Conservation (phyloP, 2,329 filamentous ascomycete species). For the Huntiella omanensis region DNA sequence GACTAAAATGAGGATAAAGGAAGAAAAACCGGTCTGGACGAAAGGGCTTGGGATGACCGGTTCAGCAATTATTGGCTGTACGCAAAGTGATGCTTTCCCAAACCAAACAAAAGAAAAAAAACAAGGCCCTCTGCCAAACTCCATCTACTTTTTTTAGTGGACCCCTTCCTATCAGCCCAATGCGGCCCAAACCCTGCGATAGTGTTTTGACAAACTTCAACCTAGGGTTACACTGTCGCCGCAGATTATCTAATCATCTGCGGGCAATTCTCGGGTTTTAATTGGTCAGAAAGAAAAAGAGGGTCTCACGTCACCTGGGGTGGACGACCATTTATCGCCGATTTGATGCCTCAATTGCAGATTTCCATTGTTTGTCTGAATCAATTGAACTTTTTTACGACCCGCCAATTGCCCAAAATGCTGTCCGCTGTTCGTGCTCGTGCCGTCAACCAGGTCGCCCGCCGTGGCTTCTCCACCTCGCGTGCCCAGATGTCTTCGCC, state of each 20-base stretch:
- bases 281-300: constrained; percentile 2
- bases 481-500: constrained; percentile 70
- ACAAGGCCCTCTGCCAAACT: background rate
- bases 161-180: background rate
- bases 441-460: constrained; percentile 44
- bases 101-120: background rate
- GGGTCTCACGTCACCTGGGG: too few relatives aligned
- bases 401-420: constrained; percentile 40
- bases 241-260: background rate
- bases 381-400: too few relatives aligned
- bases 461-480: constrained; percentile 88
- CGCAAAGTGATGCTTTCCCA: background rate
- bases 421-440: constrained; percentile 44
- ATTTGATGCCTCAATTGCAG: too few relatives aligned
- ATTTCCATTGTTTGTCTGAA: too few relatives aligned
- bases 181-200: too few relatives aligned
- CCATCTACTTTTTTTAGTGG: constrained; percentile 9
- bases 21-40: too few relatives aligned
- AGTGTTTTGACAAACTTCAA: background rate
- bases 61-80: too few relatives aligned
- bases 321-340: too few relatives aligned
- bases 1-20: too few relatives aligned
- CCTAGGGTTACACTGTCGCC: background rate
- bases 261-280: background rate
- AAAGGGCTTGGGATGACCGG: too few relatives aligned